A percentile compares a stretch with the other conserved stretches of the same genome.
These are phyloP conservation scores for Ophiostoma australiae DNA, from an alignment of 2,329 filamentous ascomycete species.

Conservation along the genomic window DNA sequence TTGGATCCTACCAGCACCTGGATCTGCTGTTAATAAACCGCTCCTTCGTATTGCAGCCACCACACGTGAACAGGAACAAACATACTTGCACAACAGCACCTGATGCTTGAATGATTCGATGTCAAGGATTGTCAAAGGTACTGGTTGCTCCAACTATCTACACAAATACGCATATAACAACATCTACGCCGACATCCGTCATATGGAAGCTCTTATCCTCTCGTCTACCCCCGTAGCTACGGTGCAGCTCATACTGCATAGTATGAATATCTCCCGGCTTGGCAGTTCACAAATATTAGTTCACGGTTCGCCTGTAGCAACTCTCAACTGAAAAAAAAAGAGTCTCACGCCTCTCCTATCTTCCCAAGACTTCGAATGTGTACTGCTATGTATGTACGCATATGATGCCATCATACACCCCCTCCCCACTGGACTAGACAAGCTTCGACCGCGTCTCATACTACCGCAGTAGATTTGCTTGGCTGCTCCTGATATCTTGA, in stretches of 20 bases:
- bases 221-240: constrained; percentile 8
- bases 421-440: constrained; percentile 9
- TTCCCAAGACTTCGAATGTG: background rate
- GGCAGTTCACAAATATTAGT: background rate
- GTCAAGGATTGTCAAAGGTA: background rate
- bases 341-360: background rate
- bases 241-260: background rate
- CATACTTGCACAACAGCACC: background rate
- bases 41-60: background rate
- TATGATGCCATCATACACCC: background rate
- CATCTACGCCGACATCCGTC: background rate
- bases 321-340: background rate
- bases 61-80: background rate
- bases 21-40: too few relatives aligned
- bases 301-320: background rate
- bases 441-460: background rate
- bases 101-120: constrained; percentile 1
- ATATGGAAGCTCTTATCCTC: background rate
- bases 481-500: background rate
- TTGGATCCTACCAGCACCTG: too few relatives aligned
- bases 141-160: background rate
- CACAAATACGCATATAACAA: background rate
- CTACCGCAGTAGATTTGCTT: background rate
- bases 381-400: too few relatives aligned
- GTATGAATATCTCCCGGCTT: background rate